A percentile compares a stretch with the other conserved stretches of the same genome.
Conservation (phyloP, 2,329 filamentous ascomycete species). For the Domatiomyces globalis region DNA sequence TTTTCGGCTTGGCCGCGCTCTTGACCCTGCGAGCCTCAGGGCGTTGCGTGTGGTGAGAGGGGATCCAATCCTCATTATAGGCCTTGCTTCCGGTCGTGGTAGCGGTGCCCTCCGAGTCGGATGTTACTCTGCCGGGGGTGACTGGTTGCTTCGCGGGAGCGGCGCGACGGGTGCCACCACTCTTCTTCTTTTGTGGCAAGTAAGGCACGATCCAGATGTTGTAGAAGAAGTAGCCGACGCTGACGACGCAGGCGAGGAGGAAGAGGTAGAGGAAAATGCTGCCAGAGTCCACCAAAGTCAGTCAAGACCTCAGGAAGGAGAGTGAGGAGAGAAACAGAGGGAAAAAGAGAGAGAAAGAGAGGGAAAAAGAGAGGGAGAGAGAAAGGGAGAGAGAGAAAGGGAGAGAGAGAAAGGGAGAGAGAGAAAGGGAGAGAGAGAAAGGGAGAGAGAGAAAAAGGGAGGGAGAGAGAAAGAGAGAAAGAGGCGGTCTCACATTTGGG, state of each 20-base stretch:
- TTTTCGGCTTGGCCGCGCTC: conserved; percentile 30
- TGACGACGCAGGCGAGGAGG: conserved; percentile 62
- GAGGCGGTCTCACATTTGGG: conserved; percentile 62
- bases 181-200: conserved; percentile 54
- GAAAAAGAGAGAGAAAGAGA: neutral
- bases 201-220: conserved; percentile 93
- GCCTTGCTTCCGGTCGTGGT: conserved; percentile 56
- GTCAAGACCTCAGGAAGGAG: conserved; percentile 4
- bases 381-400: conserved; percentile 2
- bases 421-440: conserved; percentile 5
- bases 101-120: conserved; percentile 56
- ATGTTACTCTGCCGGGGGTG: conserved; percentile 28
- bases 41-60: conserved; percentile 73
- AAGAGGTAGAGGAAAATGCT: conserved; percentile 97
- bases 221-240: conserved; percentile 90
- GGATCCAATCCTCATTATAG: conserved; percentile 92
- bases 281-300: neutral
- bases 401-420: neutral
- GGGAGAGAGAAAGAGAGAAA: conserved; percentile 1
- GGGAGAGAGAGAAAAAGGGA: conserved; percentile 4
- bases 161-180: conserved; percentile 38
- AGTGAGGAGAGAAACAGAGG: no score
- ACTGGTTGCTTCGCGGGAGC: neutral
- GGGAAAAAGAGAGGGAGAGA: conserved; percentile 1
- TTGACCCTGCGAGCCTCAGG: conserved; percentile 55